Evolutionary conservation across 2,329 filamentous ascomycete species (phyloP).

Genomic region (Apiospora phragmitis): DNA sequence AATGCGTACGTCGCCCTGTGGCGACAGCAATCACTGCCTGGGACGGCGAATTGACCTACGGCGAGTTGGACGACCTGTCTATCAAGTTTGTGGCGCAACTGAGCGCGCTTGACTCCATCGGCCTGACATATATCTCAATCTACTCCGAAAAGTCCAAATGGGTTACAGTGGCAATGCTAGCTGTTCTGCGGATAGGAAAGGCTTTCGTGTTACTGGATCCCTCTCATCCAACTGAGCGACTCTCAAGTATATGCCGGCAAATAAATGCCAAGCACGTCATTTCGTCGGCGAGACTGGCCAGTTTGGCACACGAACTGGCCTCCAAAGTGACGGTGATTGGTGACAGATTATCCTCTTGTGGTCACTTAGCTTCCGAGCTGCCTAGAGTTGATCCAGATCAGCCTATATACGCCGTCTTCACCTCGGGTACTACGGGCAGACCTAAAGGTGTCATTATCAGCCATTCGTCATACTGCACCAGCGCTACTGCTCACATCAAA

Average conservation of each 20-base stretch:
- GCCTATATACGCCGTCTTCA: constrained; percentile 5
- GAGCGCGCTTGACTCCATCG: too few relatives aligned
- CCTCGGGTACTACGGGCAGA: constrained; percentile 13
- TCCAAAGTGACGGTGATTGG: background rate
- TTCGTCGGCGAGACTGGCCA: background rate
- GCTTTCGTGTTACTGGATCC: constrained; percentile 24
- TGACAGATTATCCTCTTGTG: background rate
- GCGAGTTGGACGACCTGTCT: background rate
- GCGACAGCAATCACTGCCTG: background rate
- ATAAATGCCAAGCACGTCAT: constrained; percentile 9
- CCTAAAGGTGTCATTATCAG: constrained; percentile 16
- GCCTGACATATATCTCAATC: too few relatives aligned
- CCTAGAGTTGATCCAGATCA: background rate
- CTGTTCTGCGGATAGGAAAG: constrained; percentile 35
- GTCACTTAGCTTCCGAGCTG: too few relatives aligned
- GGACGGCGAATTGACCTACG: background rate
- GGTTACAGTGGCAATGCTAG: constrained; percentile 33
- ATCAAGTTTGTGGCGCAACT: background rate
- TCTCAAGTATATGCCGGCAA: background rate
- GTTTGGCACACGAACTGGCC: background rate
- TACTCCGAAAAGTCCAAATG: constrained; percentile 37
- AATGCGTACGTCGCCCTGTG: too few relatives aligned
- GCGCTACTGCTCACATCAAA: constrained; percentile 25
- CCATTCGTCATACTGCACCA: constrained; percentile 7
- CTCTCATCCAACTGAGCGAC: background rate